Percentiles rank a stretch among this genome's conserved stretches.
Conservation (phyloP, 768 basidiomycete species). For the Ephemerocybe angulata region DNA sequence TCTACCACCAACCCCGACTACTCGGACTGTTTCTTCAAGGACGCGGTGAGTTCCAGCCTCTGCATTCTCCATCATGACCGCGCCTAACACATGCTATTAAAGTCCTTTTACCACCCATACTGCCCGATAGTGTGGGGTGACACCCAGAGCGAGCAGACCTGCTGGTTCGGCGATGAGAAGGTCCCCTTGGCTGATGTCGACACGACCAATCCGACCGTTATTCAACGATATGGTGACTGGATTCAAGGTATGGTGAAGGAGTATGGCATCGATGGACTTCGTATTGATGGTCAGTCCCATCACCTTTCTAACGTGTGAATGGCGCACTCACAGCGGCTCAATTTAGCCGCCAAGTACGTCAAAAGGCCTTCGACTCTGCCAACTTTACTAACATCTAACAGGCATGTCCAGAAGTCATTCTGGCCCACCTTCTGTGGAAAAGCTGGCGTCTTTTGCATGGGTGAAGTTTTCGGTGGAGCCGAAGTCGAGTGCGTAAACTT, state of each 20-base stretch:
- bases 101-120: slow-evolving; percentile 76
- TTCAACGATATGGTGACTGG: slow-evolving; percentile 64
- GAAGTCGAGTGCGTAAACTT: slow-evolving; percentile 42
- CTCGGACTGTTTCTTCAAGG: slow-evolving; percentile 66
- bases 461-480: slow-evolving; percentile 66
- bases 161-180: slow-evolving; percentile 78
- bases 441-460: slow-evolving; percentile 85
- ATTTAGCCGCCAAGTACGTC: slow-evolving; percentile 42
- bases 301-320: neutral
- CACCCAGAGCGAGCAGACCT: slow-evolving; percentile 63
- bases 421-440: slow-evolving; percentile 71
- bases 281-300: slow-evolving; percentile 62
- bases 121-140: slow-evolving; percentile 73
- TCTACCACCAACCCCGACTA: slow-evolving; percentile 54
- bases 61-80: neutral
- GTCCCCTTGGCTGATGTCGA: slow-evolving; percentile 79
- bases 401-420: slow-evolving; percentile 70
- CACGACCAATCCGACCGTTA: slow-evolving; percentile 64
- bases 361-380: slow-evolving; percentile 2
- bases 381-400: slow-evolving; percentile 27
- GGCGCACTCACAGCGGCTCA: slow-evolving; percentile 31
- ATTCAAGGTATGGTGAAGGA: slow-evolving; percentile 62
- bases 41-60: slow-evolving; percentile 37
- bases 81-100: slow-evolving; percentile 9
- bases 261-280: slow-evolving; percentile 80